These are phyloP conservation scores for Stenogyne calaminthoides DNA, from an alignment of 305 asterid genomes.

Conservation along the genomic window DNA sequence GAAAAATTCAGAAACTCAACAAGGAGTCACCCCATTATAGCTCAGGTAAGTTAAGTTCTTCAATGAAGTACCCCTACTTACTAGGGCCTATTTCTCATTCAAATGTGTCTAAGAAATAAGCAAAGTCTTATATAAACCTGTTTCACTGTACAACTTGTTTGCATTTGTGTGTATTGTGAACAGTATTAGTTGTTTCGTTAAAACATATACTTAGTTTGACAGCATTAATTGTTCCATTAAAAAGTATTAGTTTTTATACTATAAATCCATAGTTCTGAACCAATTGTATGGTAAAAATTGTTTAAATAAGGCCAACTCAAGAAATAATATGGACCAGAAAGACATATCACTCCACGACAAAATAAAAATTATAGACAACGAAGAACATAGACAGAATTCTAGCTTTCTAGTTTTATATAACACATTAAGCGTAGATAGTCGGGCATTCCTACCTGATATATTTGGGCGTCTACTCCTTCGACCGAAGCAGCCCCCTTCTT, in stretches of 20 bases:
- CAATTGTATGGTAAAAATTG: too few species aligned
- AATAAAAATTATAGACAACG: neutral
- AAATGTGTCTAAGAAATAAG: conserved; percentile 19
- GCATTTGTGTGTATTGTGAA: too few species aligned
- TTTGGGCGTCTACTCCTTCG: conserved; percentile 82
- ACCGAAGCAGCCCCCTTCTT: conserved; percentile 80
- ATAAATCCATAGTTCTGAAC: neutral
- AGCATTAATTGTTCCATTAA: too few species aligned
- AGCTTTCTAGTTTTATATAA: neutral
- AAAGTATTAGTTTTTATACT: too few species aligned
- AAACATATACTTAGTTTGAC: too few species aligned
- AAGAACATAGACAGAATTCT: neutral
- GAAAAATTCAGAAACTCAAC: conserved; percentile 1
- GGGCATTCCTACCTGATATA: conserved; percentile 71
- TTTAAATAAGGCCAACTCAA: too few species aligned
- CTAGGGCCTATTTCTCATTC: neutral
- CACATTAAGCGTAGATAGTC: conserved; percentile 19
- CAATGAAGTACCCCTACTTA: neutral
- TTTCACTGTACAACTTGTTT: too few species aligned
- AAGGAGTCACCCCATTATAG: neutral
- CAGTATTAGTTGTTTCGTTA: too few species aligned
- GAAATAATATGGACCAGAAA: neutral
- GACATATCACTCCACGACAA: neutral
- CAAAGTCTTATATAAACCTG: too few species aligned
- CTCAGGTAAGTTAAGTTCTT: neutral